These are phyloP conservation scores for Cladosporium sp. DNA, from an alignment of 2,329 filamentous ascomycete genomes.

Conservation along the genomic window DNA sequence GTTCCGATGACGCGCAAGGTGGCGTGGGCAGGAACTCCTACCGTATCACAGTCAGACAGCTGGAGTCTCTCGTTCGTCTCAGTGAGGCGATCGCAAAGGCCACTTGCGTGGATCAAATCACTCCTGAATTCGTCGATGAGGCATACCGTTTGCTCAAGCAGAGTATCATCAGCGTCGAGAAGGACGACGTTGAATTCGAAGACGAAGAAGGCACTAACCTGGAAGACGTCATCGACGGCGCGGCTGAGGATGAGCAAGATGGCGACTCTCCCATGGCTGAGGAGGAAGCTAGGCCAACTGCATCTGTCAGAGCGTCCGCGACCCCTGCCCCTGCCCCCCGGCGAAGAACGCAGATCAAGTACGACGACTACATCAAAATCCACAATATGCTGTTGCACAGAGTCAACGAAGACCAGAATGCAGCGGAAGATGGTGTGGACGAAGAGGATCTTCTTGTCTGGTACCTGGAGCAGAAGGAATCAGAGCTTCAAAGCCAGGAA, in stretches of 20 bases:
- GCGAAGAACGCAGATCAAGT: constrained; percentile 83
- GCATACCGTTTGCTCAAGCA: constrained; percentile 88
- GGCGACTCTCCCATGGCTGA: constrained; percentile 56
- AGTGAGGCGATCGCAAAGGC: constrained; percentile 98
- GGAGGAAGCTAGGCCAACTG: constrained; percentile 37
- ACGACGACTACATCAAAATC: constrained; percentile 91
- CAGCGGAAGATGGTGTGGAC: constrained; percentile 77
- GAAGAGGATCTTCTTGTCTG: constrained; percentile 78
- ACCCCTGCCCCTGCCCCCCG: constrained; percentile 44
- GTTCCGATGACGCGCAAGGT: constrained; percentile 89
- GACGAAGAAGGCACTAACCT: constrained; percentile 61
- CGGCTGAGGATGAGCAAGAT: constrained; percentile 36
- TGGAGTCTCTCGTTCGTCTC: constrained; percentile 93
- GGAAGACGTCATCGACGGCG: constrained; percentile 53
- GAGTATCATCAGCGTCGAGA: constrained; percentile 96
- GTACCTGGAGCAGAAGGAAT: constrained; percentile 91
- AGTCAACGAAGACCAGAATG: constrained; percentile 77
- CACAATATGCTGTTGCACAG: constrained; percentile 81
- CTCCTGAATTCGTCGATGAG: constrained; percentile 81
- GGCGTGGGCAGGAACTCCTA: constrained; percentile 94
- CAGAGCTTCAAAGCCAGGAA: constrained; percentile 76
- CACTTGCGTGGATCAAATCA: constrained; percentile 91
- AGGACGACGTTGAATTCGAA: constrained; percentile 94
- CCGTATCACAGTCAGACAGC: constrained; percentile 92
- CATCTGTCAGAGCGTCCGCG: constrained; percentile 43